phyloP scores from a whole-genome alignment of 1,284 basidiomycete species.

The Heterobasidion occidentale region DNA sequence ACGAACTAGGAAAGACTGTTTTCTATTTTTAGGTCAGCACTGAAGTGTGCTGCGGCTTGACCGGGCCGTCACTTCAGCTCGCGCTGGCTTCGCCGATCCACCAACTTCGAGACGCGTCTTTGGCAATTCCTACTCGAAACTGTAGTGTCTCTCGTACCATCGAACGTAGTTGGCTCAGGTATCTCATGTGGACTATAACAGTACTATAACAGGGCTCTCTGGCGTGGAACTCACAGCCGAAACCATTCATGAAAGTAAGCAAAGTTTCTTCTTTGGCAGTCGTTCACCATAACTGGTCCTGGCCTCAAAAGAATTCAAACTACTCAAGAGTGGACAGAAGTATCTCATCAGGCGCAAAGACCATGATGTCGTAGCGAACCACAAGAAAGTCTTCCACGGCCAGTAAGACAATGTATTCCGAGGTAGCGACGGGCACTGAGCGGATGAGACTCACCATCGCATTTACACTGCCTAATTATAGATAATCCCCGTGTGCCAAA shows the following conservation, averaged over 20 bases:
- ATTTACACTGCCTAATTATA: too few relatives aligned
- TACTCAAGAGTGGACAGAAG: slow-evolving; percentile 49
- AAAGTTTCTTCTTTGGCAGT: neutral
- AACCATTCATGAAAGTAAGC: slow-evolving; percentile 29
- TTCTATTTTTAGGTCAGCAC: neutral
- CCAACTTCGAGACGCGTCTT: too few relatives aligned
- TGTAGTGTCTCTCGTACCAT: too few relatives aligned
- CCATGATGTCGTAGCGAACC: slow-evolving; percentile 39
- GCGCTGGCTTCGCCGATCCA: too few relatives aligned
- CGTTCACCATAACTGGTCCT: neutral
- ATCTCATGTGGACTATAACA: slow-evolving; percentile 33
- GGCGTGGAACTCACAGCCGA: slow-evolving; percentile 31
- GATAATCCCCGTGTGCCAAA: too few relatives aligned
- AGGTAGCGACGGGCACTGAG: too few relatives aligned
- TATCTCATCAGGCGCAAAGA: slow-evolving; percentile 51
- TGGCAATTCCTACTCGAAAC: too few relatives aligned
- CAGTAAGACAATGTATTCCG: slow-evolving; percentile 11
- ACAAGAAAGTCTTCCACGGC: slow-evolving; percentile 53
- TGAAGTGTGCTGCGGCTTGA: neutral
- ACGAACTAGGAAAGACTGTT: too few relatives aligned
- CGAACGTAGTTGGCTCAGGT: too few relatives aligned
- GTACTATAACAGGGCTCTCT: slow-evolving; percentile 38
- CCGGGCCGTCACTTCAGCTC: neutral
- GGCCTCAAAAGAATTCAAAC: slow-evolving; percentile 40
- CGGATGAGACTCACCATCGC: too few relatives aligned